Conservation (phyloP, 1,139 yeast genomes). For the Candida mesenterica region DNA sequence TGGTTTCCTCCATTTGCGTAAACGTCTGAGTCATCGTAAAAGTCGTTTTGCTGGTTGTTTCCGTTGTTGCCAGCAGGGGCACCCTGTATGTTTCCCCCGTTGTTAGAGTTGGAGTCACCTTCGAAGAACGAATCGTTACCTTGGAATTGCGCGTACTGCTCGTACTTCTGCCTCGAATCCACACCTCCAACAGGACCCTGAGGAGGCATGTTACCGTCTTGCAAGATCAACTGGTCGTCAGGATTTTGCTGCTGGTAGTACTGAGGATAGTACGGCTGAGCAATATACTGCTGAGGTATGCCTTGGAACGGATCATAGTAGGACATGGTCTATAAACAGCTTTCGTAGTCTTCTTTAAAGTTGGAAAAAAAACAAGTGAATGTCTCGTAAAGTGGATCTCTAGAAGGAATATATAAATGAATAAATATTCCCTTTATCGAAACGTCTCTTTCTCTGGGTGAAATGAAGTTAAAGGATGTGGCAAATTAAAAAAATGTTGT, state of each 20-base stretch:
- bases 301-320: slow-evolving; percentile 48
- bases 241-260: slow-evolving; percentile 32
- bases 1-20: neutral
- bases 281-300: slow-evolving; percentile 38
- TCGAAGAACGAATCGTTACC: neutral
- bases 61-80: neutral
- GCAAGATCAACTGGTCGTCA: slow-evolving; percentile 11
- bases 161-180: slow-evolving; percentile 13
- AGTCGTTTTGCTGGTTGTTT: neutral
- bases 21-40: neutral
- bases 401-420: slow-evolving; percentile 1
- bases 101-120: neutral
- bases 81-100: neutral
- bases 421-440: neutral
- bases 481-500: neutral
- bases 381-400: too few species aligned
- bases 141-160: slow-evolving; percentile 18
- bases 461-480: neutral
- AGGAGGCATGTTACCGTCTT: slow-evolving; percentile 11
- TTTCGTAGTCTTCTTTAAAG: too few species aligned
- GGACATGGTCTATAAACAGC: slow-evolving; percentile 34
- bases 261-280: slow-evolving; percentile 36
- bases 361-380: too few species aligned
- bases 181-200: slow-evolving; percentile 4
- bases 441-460: neutral